Base-by-base conservation (phyloP, 768 basidiomycete genomes). In the Leccinum longicurvipes region DNA sequence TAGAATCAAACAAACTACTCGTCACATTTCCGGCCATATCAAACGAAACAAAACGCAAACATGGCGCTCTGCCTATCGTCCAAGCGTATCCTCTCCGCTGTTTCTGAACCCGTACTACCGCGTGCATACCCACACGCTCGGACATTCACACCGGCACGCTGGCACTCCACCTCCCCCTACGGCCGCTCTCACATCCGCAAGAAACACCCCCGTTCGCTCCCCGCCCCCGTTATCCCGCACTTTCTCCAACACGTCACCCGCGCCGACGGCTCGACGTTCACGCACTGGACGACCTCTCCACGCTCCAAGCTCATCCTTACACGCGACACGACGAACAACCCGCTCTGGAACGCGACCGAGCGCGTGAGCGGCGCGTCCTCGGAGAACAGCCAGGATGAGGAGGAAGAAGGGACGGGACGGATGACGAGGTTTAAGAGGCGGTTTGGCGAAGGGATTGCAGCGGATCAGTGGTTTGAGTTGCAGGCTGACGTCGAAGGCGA, bases 251-350 rank as follows among this genome's bases (percentile, higher is more conserved):
- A 79, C 60, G 89, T 96, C 57, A 80, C 91, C 55, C 85, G 90
- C 61, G 85, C 92, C 0, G 94, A 96, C 74, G 93, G 94, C 11
- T 88, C 90, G 25, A 90, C 89, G 1, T 93, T 91, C 69, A 84
- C 82, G 5, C 90, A 94, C 62, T 89, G 87, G 82, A 91, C 89
- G 12, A 95, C 93, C 1, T 92, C 93, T 0, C 93, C 94, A 0
- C 85, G 85, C 6, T 86, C 87, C 4, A 70, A 82, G 34, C 81
- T 92, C 46, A 82, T 85, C 34, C 77, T 95, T 47, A 90, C 93
- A 19, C 84, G 93, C 41, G 93, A 96, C 64, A 86, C 90, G 49
- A 91, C 89, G 15, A 97, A 93, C 69, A 86, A 93, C 64, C 90
- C 93, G 1, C 72, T 92, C 6, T 97, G 89, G 88, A 89, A 91